Evolutionary conservation across 768 basidiomycete genomes (phyloP).

Genomic region (Boletus sp.): DNA sequence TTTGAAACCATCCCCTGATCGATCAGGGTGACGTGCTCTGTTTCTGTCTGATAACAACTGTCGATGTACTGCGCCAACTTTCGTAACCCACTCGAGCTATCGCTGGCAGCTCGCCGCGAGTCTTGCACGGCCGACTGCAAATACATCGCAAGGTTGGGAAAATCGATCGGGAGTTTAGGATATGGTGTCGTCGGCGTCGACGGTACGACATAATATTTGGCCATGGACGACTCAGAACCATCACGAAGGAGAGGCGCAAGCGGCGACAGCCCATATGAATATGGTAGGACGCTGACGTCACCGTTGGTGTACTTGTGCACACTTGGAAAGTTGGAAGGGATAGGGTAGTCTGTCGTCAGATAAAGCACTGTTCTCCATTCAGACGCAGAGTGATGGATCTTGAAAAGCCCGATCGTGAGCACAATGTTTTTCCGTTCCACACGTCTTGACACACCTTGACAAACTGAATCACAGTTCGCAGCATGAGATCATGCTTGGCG

Average conservation of each 20-base stretch:
- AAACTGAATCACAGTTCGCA: conserved; percentile 79
- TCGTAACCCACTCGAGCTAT: conserved; percentile 59
- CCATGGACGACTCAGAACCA: conserved; percentile 57
- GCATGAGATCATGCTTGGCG: conserved; percentile 51
- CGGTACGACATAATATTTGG: conserved; percentile 73
- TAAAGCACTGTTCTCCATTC: conserved; percentile 78
- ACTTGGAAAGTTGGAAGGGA: conserved; percentile 45
- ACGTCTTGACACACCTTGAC: conserved; percentile 52
- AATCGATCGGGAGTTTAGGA: conserved; percentile 70
- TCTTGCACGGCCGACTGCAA: conserved; percentile 69
- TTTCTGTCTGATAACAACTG: conserved; percentile 58
- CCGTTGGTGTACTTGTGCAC: conserved; percentile 50
- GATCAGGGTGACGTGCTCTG: conserved; percentile 17
- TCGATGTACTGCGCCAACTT: conserved; percentile 72
- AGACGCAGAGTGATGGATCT: conserved; percentile 58
- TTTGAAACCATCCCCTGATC: conserved; percentile 41
- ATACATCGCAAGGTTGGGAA: conserved; percentile 75
- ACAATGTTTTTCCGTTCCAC: background rate
- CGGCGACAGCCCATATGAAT: conserved; percentile 62
- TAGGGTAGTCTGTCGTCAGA: conserved; percentile 71
- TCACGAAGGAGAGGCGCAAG: conserved; percentile 64
- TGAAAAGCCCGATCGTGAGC: conserved; percentile 4
- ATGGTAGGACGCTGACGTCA: conserved; percentile 69
- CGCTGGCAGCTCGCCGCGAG: conserved; percentile 58
- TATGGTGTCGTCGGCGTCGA: conserved; percentile 55